These are phyloP conservation scores for Quercus agrifolia DNA, from an alignment of 306 rosid genomes.

Conservation along the genomic window DNA sequence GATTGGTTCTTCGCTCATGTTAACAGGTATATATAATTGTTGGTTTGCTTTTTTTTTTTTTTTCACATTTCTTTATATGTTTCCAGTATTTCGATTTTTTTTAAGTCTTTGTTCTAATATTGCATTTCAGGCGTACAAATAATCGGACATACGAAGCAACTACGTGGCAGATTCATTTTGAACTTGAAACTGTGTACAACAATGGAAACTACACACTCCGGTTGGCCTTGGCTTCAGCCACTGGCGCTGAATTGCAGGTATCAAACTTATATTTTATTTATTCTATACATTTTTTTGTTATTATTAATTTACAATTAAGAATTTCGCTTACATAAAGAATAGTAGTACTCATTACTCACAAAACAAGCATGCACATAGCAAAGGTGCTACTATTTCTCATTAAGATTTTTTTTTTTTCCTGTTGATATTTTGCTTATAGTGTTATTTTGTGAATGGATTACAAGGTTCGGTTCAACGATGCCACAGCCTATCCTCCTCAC, in stretches of 20 bases:
- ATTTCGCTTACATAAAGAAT: background rate
- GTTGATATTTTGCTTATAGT: background rate
- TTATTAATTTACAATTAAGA: background rate
- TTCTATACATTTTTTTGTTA: background rate
- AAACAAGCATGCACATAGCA: too few species aligned
- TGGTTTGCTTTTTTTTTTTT: too few species aligned
- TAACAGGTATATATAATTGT: slow-evolving; percentile 20
- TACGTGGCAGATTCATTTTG: slow-evolving; percentile 65
- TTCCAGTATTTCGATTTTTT: too few species aligned
- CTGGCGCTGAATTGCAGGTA: slow-evolving; percentile 49
- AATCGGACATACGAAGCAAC: slow-evolving; percentile 36
- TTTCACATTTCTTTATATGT: background rate
- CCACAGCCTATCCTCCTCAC: background rate
- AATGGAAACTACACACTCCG: slow-evolving; percentile 60
- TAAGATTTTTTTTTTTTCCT: background rate
- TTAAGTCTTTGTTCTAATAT: background rate
- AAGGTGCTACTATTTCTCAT: too few species aligned
- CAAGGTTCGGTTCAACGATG: slow-evolving; percentile 61
- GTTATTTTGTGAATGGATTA: background rate
- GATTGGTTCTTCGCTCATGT: slow-evolving; percentile 74
- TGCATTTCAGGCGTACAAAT: slow-evolving; percentile 24
- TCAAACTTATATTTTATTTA: background rate
- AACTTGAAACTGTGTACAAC: slow-evolving; percentile 12
- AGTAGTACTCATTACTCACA: too few species aligned
- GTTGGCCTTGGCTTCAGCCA: slow-evolving; percentile 64